Evolutionary conservation across 805 yeast species (phyloP), one percentile per base, ranked within the genome.

Genomic region (Kodamaea lidongshanica): DNA sequence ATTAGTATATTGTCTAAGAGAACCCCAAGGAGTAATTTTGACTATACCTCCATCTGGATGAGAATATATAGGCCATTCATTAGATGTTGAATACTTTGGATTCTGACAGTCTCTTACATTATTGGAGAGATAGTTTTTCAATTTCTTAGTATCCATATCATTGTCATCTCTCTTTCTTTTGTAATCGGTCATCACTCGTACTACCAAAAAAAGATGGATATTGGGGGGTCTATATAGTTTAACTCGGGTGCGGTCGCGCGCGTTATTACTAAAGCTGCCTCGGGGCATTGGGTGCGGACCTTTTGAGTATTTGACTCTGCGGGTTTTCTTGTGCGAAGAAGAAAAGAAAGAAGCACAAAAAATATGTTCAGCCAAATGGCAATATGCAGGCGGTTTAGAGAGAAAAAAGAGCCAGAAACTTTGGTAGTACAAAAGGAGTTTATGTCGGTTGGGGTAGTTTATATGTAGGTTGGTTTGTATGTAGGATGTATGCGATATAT

Each of bases 11-110:
- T 63, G 67, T 39, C 80, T 55, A 23, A 74, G 55, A 28, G 74
- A 71, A n/a, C 81, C 81, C 57, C 77, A 65, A 14, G 81, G 80
- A 1, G 80, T 74, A 34, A 74, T 69, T 46, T 74, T 76, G 27
- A 74, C 69, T 17, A 60, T 61, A 0, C 81, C 81, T 7, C 81
- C 81, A 8, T 74, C 74, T 2, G 81, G 81, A 39, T 74, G 80
- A 30, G 62, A 61, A 40, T 70, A 74, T 34, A 66, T 58, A 9
- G 81, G 77, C 65, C 72, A 73, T 33, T 72, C 77, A 22, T 60
- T 54, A 16, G 45, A 41, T 5, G 38, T 35, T 12, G 38, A 21
- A 26, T 40, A 32, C 28, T 31, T 26, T 18, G 29, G 34, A 10
- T 35, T 41, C 11, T 41, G 37, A n/a, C n/a, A n/a, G 23, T 44